Evolutionary conservation across 805 yeast genomes (phyloP).

Genomic region (Nakazawaea peltata): DNA sequence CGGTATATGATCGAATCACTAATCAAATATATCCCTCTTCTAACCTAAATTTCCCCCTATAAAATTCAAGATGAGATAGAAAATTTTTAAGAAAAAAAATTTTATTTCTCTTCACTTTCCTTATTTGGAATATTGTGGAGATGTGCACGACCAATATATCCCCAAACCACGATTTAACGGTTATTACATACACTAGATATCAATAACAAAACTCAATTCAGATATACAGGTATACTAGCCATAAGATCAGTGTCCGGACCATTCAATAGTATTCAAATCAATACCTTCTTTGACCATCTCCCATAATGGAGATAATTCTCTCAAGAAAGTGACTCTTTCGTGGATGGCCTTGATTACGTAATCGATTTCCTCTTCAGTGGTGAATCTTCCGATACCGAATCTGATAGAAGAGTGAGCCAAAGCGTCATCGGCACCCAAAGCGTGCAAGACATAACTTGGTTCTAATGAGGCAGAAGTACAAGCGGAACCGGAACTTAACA

Average conservation of each 20-base stretch:
- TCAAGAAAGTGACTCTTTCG: constrained; percentile 82
- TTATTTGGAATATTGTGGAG: not conserved
- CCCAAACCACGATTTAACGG: too few relatives aligned
- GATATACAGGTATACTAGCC: too few relatives aligned
- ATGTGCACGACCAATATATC: not conserved
- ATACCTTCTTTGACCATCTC: constrained; percentile 99
- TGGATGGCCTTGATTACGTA: constrained; percentile 84
- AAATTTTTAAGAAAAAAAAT: not conserved
- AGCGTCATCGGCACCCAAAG: constrained; percentile 96
- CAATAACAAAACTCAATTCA: too few relatives aligned
- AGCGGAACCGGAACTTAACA: constrained; percentile 93
- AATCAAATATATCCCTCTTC: too few relatives aligned
- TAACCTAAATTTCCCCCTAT: not conserved
- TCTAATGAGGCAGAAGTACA: constrained; percentile 98
- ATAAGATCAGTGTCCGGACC: constrained; percentile 84
- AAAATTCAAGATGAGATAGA: not conserved
- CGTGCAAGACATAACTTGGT: constrained; percentile 94
- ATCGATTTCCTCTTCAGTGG: constrained; percentile 93
- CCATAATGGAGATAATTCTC: constrained; percentile 95
- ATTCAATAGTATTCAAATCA: constrained; percentile 86
- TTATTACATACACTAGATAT: too few relatives aligned
- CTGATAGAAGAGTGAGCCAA: constrained; percentile 97
- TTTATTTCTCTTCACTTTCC: too few relatives aligned
- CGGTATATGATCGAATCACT: too few relatives aligned
- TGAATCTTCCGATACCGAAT: constrained; percentile 94